These are phyloP conservation scores for Daldinia vernicosa DNA, from an alignment of 495 filamentous ascomycete species.

Conservation along the genomic window DNA sequence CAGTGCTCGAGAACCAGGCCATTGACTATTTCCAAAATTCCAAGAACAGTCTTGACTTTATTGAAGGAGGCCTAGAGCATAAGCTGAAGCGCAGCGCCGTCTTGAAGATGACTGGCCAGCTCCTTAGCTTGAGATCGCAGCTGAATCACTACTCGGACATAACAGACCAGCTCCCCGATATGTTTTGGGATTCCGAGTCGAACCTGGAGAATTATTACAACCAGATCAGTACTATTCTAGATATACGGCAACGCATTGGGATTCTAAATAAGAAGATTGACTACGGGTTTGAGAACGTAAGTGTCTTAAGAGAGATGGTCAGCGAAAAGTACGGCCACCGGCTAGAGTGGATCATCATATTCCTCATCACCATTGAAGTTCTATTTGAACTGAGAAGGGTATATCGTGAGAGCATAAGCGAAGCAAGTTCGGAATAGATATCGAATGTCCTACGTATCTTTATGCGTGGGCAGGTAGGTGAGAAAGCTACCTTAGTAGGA, in stretches of 20 bases:
- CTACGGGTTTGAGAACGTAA: conserved; percentile 95
- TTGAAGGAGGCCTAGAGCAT: conserved; percentile 74
- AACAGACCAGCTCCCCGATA: conserved; percentile 91
- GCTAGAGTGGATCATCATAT: conserved; percentile 97
- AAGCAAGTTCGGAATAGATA: conserved; percentile 1
- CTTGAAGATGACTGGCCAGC: conserved; percentile 89
- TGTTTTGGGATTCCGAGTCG: conserved; percentile 94
- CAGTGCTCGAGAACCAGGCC: conserved; percentile 88
- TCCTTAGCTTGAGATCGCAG: conserved; percentile 89
- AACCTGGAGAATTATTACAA: conserved; percentile 94
- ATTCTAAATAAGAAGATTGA: conserved; percentile 96
- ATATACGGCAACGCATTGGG: conserved; percentile 92
- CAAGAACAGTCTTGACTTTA: conserved; percentile 77
- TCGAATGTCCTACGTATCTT: neutral
- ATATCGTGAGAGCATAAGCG: conserved; percentile 52
- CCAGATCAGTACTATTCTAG: conserved; percentile 86
- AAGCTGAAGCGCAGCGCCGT: conserved; percentile 78
- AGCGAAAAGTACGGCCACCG: conserved; percentile 88
- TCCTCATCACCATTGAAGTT: conserved; percentile 91
- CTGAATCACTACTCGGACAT: conserved; percentile 97
- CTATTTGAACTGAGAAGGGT: conserved; percentile 65
- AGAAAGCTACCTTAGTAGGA: no score
- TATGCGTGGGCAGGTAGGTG: neutral
- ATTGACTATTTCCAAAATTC: conserved; percentile 75
- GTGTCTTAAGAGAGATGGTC: conserved; percentile 83